These are phyloP conservation scores for Aspergillus diversus DNA, from an alignment of 495 filamentous ascomycete species.

Conservation along the genomic window DNA sequence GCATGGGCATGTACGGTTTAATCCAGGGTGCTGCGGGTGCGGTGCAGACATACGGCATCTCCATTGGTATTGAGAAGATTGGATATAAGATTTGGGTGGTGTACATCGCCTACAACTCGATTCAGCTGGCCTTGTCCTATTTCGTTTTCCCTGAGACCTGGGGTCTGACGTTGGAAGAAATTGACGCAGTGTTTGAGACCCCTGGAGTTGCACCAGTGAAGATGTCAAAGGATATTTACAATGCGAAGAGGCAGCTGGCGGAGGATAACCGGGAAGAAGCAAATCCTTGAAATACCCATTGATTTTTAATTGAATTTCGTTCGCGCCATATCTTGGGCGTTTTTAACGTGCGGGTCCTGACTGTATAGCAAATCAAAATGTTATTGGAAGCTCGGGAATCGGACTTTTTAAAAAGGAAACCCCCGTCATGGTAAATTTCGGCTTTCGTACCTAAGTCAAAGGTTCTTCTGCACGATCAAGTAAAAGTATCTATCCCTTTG, in stretches of 20 bases:
- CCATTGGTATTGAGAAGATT: conserved; percentile 43
- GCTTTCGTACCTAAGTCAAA: no score
- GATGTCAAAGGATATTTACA: conserved; percentile 48
- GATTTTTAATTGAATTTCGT: not conserved
- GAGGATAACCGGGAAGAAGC: conserved; percentile 24
- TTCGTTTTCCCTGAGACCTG: conserved; percentile 48
- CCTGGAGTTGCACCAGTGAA: conserved; percentile 47
- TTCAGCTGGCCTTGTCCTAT: conserved; percentile 45
- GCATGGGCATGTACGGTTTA: conserved; percentile 46
- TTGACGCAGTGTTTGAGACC: conserved; percentile 50
- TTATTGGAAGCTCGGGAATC: no score
- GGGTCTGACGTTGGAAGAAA: conserved; percentile 45
- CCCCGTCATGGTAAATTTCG: no score
- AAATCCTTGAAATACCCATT: not conserved
- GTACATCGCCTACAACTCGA: conserved; percentile 46
- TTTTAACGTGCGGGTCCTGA: no score
- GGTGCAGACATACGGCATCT: conserved; percentile 46
- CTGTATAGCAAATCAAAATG: no score
- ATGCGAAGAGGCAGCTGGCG: conserved; percentile 43
- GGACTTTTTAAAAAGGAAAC: no score
- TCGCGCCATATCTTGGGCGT: no score
- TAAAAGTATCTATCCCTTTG: no score
- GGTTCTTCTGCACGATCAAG: no score
- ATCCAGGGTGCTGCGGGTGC: conserved; percentile 46
- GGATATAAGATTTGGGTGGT: conserved; percentile 52